Evolutionary conservation across 2,329 filamentous ascomycete species (phyloP), one percentile per base, ranked within the genome.

Genomic region (Sphaerulina populicola): DNA sequence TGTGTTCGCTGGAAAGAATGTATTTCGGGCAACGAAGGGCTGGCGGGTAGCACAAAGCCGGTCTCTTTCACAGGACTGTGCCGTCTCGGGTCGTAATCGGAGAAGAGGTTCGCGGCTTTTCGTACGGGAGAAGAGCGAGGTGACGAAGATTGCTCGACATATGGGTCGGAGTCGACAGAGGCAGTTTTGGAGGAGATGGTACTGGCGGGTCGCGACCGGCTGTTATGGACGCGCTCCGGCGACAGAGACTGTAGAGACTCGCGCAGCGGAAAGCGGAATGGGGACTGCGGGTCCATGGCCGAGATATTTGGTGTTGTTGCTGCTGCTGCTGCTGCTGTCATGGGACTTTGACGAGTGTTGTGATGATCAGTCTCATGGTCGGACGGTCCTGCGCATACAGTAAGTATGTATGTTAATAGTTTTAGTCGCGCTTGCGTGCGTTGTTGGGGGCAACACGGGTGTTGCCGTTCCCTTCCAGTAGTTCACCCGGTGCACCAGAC

Each of bases 221-320:
- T 66, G 57, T 67, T 64, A 49, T 85, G 83, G 52, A 78, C 74
- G 62, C 82, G 81, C 60, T 85, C 81, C 8, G 82, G 80, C 15
- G 83, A 82, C 46, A 78, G 72, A 33, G 76, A 72, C 57, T 80
- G 78, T 44, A 86, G 72, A 35, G 52, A 46, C 57, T 74, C 74
- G 54, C 73, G 75, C 36, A 78, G 74, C 55, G 79, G 78, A 61
- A 75, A 75, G 54, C 74, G 71, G 59, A 74, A 75, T 62, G 71
- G 69, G 23, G 47, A 50, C 47, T 40, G 40, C 40, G 47, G 42
- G 10, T 50, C 47, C 41, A 44, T 44, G 29, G 40, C 27, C 46
- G 46, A 48, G 38, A 48, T 48, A 7, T 14, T 30, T 39, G 46
- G 37, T 41, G 33, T 14, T 47, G 18, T 3, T 18, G 36, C 36